phyloP scores from a whole-genome alignment of 495 filamentous ascomycete genomes.

The Tirmania nivea region DNA sequence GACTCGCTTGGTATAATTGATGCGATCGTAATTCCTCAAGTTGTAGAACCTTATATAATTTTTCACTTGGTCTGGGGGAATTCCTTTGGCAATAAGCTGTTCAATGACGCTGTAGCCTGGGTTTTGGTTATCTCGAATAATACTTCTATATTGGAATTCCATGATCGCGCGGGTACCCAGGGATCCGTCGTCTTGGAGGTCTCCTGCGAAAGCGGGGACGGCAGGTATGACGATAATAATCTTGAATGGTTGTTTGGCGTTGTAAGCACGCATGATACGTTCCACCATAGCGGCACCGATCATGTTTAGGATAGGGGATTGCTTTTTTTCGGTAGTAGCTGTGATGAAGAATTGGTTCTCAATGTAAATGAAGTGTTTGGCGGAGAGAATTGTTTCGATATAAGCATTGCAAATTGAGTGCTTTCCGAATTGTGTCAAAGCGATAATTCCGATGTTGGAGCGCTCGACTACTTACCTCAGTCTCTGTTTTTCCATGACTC shows the following conservation, averaged over 20 bases:
- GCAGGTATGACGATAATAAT: slow-evolving; percentile 72
- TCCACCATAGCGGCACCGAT: slow-evolving; percentile 78
- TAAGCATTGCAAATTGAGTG: slow-evolving; percentile 87
- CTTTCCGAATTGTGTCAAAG: not conserved
- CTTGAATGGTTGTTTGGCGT: slow-evolving; percentile 52
- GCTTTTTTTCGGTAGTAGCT: slow-evolving; percentile 43
- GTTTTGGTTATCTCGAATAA: slow-evolving; percentile 37
- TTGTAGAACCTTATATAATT: slow-evolving; percentile 93
- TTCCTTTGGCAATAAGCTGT: slow-evolving; percentile 43
- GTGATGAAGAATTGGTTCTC: slow-evolving; percentile 99
- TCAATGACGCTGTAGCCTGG: slow-evolving; percentile 76
- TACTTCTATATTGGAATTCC: slow-evolving; percentile 81
- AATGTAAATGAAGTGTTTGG: slow-evolving; percentile 75
- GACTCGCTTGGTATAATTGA: slow-evolving; percentile 50
- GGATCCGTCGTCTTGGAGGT: slow-evolving; percentile 54
- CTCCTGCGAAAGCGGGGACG: slow-evolving; percentile 78
- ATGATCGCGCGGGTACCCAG: slow-evolving; percentile 85
- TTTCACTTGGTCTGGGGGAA: slow-evolving; percentile 36
- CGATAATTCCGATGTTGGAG: not conserved
- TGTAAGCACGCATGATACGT: slow-evolving; percentile 58
- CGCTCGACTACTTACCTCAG: slow-evolving; percentile 1
- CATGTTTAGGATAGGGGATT: slow-evolving; percentile 65
- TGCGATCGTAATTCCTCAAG: slow-evolving; percentile 74
- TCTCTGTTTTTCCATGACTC: slow-evolving; percentile 20
- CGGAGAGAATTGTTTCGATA: slow-evolving; percentile 55